Base-by-base conservation (phyloP, 208 protist species). In the Endotrypanum monterogeii region DNA sequence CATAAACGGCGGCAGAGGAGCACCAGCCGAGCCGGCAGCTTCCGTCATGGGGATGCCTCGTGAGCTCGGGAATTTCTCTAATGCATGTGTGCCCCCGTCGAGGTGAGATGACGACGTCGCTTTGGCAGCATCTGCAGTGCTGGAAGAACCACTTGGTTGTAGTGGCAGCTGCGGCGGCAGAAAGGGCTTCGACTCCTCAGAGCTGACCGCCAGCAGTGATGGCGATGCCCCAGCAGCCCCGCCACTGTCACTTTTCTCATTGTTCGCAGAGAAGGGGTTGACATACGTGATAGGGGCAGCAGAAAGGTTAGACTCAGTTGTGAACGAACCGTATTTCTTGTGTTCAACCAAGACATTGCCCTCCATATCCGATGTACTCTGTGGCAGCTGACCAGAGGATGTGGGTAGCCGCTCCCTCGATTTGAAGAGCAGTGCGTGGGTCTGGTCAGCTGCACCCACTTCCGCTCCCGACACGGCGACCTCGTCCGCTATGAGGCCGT, bases 361-460 rank as follows among this genome's bases (percentile, higher is more conserved):
- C 23, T 30, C 37, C 44, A 39, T 23, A 5, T 39, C 30, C 35
- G 25, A 37, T 30, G 7, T 23, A 25, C 2, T 48, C 37, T 65
- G 35, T 11, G 60, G 23, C 18, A 39, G 8, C 57, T 61, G 68
- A 35, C 56, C 71, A 16, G 65, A 23, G 8, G 67, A 46, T 28
- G 50, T 73, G 35, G 78, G 63, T 55, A 73, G 65, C 52, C 61
- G 63, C 65, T 68, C 73, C 55, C 76, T 65, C 30, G 72, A 54
- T 8, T 63, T 67, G 8, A 65, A 74, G 51, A 55, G 62, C 20
- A 62, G 68, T 18, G 35, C 51, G 57, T 73, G 66, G 37, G 66
- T 30, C 18, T 60, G 12, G 9, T 46, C 23, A n/a, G 30, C 44
- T 25, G 54, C 56, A 14, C n/a, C 35, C 25, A 51, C 44, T n/a